Conservation (phyloP, 345 rosid species). For the Alliaria petiolata region DNA sequence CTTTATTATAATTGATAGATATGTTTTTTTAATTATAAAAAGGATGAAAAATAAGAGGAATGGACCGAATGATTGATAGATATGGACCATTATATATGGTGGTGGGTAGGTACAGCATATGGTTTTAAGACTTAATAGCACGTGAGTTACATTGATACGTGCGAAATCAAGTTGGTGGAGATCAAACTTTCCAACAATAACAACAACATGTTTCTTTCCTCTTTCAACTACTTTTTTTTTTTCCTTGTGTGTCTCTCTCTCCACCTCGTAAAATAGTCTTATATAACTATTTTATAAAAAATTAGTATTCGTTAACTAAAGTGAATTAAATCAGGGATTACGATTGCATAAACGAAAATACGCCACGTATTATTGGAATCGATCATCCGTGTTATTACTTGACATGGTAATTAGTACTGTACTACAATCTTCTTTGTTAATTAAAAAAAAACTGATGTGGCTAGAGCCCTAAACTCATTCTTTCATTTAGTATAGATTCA, state of each 20-base stretch:
- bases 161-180: slow-evolving; percentile 21
- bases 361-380: neutral
- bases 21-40: too few relatives aligned
- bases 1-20: too few relatives aligned
- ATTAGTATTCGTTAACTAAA: neutral
- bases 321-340: too few relatives aligned
- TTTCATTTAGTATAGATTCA: too few relatives aligned
- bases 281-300: too few relatives aligned
- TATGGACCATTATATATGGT: slow-evolving; percentile 7
- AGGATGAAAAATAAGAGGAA: too few relatives aligned
- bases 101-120: neutral
- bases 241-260: slow-evolving; percentile 16
- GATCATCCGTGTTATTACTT: neutral
- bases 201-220: slow-evolving; percentile 24
- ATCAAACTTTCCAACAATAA: slow-evolving; percentile 13
- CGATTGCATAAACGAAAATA: neutral
- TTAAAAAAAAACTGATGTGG: too few relatives aligned
- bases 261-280: slow-evolving; percentile 3
- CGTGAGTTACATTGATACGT: slow-evolving; percentile 15
- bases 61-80: neutral
- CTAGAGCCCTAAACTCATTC: too few relatives aligned
- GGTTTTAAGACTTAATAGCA: too few relatives aligned
- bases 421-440: neutral
- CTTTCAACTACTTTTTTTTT: slow-evolving; percentile 16
- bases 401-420: too few relatives aligned